These are phyloP conservation scores for Rosa hybrid DNA, from an alignment of 331 rosid genomes.

Conservation along the genomic window DNA sequence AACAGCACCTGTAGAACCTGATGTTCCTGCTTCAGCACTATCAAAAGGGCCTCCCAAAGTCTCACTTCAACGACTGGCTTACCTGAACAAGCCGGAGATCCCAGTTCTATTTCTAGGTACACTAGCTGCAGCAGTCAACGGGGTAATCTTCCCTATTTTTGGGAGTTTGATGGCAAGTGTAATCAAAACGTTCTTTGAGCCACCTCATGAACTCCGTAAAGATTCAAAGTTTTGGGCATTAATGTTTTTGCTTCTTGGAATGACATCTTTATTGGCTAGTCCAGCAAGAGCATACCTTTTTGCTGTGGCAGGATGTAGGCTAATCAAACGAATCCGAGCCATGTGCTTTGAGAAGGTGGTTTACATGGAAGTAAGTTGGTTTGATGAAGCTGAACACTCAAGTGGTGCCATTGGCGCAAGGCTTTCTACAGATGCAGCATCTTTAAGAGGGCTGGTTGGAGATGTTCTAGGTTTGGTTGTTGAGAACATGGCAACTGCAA, in stretches of 20 bases:
- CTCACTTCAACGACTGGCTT: constrained; percentile 54
- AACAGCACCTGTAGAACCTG: constrained; percentile 24
- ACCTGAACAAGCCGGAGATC: constrained; percentile 81
- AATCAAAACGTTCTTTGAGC: constrained; percentile 59
- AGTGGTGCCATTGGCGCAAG: constrained; percentile 46
- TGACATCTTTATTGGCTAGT: constrained; percentile 16
- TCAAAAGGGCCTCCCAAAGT: constrained; percentile 37
- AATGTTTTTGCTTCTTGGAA: constrained; percentile 35
- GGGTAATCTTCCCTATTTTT: constrained; percentile 46
- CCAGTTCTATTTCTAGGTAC: constrained; percentile 56
- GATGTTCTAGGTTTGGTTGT: constrained; percentile 36
- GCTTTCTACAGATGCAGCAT: constrained; percentile 45
- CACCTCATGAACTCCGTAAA: constrained; percentile 46
- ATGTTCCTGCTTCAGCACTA: constrained; percentile 22
- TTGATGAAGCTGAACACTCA: constrained; percentile 40
- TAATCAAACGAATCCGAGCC: constrained; percentile 34
- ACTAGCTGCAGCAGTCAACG: constrained; percentile 53
- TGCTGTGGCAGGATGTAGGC: constrained; percentile 39
- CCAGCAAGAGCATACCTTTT: constrained; percentile 36
- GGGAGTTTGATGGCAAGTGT: constrained; percentile 49
- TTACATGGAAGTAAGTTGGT: constrained; percentile 45
- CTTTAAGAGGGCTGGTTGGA: constrained; percentile 41
- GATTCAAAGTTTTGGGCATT: constrained; percentile 72
- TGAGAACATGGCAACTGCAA: constrained; percentile 32
- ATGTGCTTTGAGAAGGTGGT: constrained; percentile 44